Evolutionary conservation across 352 stramenopile genomes (phyloP).

Genomic region (Thalassiosira ordinaria): DNA sequence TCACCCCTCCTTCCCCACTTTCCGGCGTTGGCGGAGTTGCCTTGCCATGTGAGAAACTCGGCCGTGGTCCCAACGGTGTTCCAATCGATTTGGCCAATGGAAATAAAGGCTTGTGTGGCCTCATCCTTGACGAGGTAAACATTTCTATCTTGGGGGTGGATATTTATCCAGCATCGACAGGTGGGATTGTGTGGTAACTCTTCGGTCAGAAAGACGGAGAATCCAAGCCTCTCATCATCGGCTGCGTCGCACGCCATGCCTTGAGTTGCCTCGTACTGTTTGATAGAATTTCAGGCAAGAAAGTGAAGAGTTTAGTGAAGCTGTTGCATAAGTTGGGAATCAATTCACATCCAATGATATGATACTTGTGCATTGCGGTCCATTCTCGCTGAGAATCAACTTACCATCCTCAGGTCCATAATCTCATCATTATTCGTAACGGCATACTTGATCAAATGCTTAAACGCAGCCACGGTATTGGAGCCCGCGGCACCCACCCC

Average conservation of each 20-base stretch:
- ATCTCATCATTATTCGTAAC: neutral
- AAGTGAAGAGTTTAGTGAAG: neutral
- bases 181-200: too few species aligned
- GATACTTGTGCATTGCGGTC: too few species aligned
- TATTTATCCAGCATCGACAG: constrained; percentile 24
- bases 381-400: too few species aligned
- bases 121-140: constrained; percentile 35
- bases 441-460: constrained; percentile 3
- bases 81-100: neutral
- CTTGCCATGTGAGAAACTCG: neutral
- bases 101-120: neutral
- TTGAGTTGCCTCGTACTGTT: constrained; percentile 37
- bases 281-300: neutral
- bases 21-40: neutral
- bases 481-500: neutral
- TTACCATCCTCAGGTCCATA: neutral
- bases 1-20: neutral
- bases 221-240: constrained; percentile 31
- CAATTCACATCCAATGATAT: too few species aligned
- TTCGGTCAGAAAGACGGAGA: constrained; percentile 19
- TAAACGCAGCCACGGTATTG: neutral
- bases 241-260: constrained; percentile 28
- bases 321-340: too few species aligned
- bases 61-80: neutral
- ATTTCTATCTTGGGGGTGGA: constrained; percentile 34